phyloP scores from a whole-genome alignment of 1,284 basidiomycete species.

The Pseudozyma pruni region DNA sequence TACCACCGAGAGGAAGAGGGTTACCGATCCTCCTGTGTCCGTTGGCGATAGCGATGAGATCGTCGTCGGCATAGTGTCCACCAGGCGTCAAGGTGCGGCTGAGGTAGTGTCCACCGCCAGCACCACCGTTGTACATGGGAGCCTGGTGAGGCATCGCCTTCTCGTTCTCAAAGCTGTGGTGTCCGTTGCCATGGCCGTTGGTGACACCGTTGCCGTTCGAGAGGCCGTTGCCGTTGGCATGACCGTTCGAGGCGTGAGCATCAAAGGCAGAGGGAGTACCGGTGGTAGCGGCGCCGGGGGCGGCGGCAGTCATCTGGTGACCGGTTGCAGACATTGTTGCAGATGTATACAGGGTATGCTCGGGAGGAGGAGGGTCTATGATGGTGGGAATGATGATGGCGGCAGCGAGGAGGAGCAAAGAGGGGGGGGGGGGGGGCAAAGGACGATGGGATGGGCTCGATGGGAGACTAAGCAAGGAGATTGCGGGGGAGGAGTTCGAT shows the following conservation, averaged over 20 bases:
- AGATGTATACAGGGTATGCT: no score
- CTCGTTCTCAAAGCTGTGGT: conserved; percentile 27
- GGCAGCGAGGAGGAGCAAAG: no score
- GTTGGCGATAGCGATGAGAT: conserved; percentile 49
- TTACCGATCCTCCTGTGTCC: conserved; percentile 47
- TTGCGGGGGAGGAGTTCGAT: no score
- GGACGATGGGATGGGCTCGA: no score
- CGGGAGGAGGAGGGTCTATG: background rate
- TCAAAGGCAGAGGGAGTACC: conserved; percentile 6
- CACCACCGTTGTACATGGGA: conserved; percentile 37
- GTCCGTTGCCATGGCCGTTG: conserved; percentile 8
- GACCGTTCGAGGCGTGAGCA: conserved; percentile 1
- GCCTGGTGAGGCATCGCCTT: conserved; percentile 29
- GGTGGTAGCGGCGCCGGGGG: conserved; percentile 10
- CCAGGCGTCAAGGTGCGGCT: conserved; percentile 47
- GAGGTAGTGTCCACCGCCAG: conserved; percentile 2
- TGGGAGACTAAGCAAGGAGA: no score
- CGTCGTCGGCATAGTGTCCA: conserved; percentile 52
- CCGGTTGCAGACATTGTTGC: conserved; percentile 26
- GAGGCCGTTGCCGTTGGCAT: conserved; percentile 6
- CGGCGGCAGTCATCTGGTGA: conserved; percentile 30
- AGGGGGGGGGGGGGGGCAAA: no score
- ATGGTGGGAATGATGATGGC: conserved; percentile 1
- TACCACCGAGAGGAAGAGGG: conserved; percentile 52
- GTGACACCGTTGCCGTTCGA: conserved; percentile 7